Base-by-base conservation (phyloP, 2,329 filamentous ascomycete genomes). In the Emmonsiellopsis sp. region DNA sequence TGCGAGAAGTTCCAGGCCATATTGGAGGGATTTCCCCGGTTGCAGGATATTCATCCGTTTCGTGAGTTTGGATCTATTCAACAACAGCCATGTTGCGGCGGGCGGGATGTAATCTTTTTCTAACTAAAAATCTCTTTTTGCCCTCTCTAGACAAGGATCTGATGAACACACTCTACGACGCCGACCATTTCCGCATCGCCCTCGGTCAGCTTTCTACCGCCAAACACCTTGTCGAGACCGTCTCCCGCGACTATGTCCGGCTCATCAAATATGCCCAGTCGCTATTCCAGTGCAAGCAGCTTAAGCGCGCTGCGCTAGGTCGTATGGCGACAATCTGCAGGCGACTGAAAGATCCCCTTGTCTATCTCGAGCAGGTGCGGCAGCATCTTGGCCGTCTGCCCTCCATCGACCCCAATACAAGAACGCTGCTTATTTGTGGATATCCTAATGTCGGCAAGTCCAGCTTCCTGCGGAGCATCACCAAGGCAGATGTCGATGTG, bases 381-480 rank as follows among this genome's bases (percentile, higher is more conserved):
- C 92, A 97, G 77, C 94, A 98, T 76, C 78, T 98, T 67, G 93
- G 92, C 57, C 91, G 93, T 86, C 83, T 98, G 60, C 94, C 93
- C 4, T 85, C 91, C n/a, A 98, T 98, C 70, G 94, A 98, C 70
- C 93, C 93, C 54, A 98, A 95, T 69, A 98, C 93, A 40, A 81
- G 93, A 63, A 98, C 93, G 1, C 83, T 98, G 44, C 80, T 98
- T 60, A 96, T 98, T 63, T 95, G 92, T 72, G 93, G 93, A 52
- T 97, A 97, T 71, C 93, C 93, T 63, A 98, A 98, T 65, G 90
- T 95, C 58, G 91, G 93, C 73, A 98, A 98, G 78, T 95, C 89
- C 53, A 95, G 89, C 62, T 98, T 98, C 78, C 74, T 98, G 67
- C 86, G 86, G 73, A 93, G 86, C 67, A 86, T 97, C 65, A 95